Base-by-base conservation (phyloP, 1,284 basidiomycete genomes). In the Tilletia caries region DNA sequence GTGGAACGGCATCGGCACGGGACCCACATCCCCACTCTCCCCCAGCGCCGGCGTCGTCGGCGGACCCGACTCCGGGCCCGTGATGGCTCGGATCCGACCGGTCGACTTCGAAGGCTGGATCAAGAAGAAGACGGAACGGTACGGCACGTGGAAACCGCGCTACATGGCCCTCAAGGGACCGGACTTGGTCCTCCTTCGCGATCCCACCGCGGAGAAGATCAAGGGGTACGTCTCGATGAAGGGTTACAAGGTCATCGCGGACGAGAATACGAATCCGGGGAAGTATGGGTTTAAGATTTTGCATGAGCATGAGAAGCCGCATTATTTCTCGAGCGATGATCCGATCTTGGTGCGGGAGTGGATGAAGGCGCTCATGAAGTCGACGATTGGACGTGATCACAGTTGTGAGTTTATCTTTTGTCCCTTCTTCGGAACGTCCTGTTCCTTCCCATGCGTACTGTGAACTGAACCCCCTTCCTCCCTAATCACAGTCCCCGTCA, bases 311-410 rank as follows among this genome's bases (percentile, higher is more conserved):
- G 91, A 93, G 80, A 93, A 91, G 85, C 87, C 91, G 1, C 93
- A 98, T 84, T 92, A 86, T 82, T 98, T 99, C 85, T 92, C 91
- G 74, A 91, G 91, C 0, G 91, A 94, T 44, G 94, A 98, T 81
- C 92, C 93, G 82, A 83, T 85, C 3, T 84, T 89, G 46, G 88
- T 97, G 64, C 88, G 96, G 15, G 93, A 93, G 75, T 99, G 96
- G 96, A 98, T 98, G 95, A 98, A 98, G 86, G 92, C 93, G 12
- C 89, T 99, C 77, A 97, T 98, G 92, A 99, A 98, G 85, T 92
- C 94, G 1, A 98, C 95, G 3, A 99, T 99, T 79, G 91, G 89
- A 20, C 86, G 96, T 68, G 81, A 82, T 67, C 73, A 76, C 65
- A 75, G 69, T 46, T 75, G 72, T 71, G 68, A 70, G 69, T 70